Conservation (phyloP, 2,329 filamentous ascomycete species). For the Neofusicoccum parvum region DNA sequence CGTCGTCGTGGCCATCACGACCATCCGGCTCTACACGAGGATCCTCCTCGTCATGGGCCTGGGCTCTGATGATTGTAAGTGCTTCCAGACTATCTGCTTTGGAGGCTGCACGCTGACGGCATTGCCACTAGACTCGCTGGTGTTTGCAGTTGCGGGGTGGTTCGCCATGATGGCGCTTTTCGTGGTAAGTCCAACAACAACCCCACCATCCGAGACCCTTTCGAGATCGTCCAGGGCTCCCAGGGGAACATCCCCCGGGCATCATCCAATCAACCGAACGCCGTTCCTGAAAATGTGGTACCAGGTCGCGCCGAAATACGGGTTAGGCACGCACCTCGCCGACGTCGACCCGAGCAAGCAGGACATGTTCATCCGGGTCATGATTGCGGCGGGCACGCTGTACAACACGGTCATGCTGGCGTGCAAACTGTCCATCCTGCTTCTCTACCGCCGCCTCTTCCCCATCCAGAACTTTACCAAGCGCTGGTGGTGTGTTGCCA, state of each 20-base stretch:
- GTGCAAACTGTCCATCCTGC: conserved; percentile 23
- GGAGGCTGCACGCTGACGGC: not conserved
- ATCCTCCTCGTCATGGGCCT: not conserved
- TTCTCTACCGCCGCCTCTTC: conserved; percentile 23
- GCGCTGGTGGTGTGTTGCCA: not conserved
- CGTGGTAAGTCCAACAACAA: not conserved
- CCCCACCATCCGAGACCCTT: not conserved
- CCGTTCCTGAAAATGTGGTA: not conserved
- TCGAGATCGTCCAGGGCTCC: not conserved
- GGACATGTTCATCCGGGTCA: not conserved
- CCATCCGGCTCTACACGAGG: conserved; percentile 1
- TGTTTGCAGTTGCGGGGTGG: not conserved
- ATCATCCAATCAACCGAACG: not conserved
- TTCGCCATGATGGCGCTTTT: conserved; percentile 5
- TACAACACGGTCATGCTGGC: conserved; percentile 21
- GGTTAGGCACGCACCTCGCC: conserved; percentile 1
- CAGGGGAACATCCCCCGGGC: not conserved
- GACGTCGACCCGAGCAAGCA: not conserved
- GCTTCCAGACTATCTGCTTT: not conserved
- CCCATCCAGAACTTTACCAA: not conserved
- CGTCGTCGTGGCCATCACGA: not conserved
- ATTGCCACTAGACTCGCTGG: not conserved
- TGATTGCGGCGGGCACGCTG: conserved; percentile 3
- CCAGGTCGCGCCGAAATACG: not conserved
- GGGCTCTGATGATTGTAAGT: conserved; percentile 7